Evolutionary conservation across 257 asterid genomes (phyloP).

Genomic region (Coffea canephora): DNA sequence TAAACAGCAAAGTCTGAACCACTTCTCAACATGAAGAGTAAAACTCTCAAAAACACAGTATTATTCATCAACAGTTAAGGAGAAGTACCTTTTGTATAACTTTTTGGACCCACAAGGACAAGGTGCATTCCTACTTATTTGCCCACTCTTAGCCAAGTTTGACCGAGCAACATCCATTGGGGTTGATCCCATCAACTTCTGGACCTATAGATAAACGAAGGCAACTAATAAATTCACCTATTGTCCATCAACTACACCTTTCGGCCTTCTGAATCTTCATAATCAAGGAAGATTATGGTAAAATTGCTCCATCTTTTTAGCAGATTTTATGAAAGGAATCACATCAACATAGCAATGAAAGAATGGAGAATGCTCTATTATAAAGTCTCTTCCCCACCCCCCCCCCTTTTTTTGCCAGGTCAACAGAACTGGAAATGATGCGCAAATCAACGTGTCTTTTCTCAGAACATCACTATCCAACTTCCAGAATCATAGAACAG

Average conservation of each 20-base stretch:
- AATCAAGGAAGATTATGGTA: neutral
- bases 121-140: constrained; percentile 73
- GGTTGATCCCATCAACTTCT: constrained; percentile 80
- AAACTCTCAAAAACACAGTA: neutral
- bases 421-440: no score
- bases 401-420: no score
- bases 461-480: neutral
- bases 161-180: constrained; percentile 82
- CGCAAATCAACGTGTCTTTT: neutral
- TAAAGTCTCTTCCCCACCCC: neutral
- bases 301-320: neutral
- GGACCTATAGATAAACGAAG: constrained; percentile 44
- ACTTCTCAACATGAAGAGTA: neutral
- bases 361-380: neutral
- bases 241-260: no score
- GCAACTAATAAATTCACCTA: neutral
- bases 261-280: neutral
- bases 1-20: neutral
- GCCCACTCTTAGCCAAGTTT: constrained; percentile 81
- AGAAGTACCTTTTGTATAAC: constrained; percentile 73
- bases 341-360: neutral
- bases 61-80: neutral
- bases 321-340: neutral
- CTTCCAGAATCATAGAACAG: neutral
- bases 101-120: constrained; percentile 96